Evolutionary conservation across 768 basidiomycete species (phyloP), one percentile per base, ranked within the genome.

Genomic region (Vararia minispora): DNA sequence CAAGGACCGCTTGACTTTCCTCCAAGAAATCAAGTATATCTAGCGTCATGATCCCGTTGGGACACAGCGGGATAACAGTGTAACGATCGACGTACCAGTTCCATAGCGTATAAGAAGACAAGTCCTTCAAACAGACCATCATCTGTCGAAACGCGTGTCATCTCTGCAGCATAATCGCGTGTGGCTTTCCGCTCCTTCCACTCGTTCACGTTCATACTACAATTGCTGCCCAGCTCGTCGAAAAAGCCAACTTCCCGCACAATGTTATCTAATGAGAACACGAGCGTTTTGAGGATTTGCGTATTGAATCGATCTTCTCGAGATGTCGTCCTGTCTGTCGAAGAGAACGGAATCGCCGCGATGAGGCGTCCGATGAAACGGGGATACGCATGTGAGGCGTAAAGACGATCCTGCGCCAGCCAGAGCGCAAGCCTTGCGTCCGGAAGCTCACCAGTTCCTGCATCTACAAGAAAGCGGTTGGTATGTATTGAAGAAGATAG

Each of bases 41-140:
- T 85, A 33, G 5, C 10, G 13, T n/a, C 35, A 13, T 23, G 14
- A 3, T 3, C 11, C 17, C 28, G 14, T 14, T 31, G 12, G n/a
- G n/a, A 23, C 18, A 31, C 11, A 30, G 20, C 20, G 7, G 12
- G 28, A 5, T 9, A 20, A 24, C 18, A 40, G 3, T 14, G n/a
- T 21, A 28, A n/a, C 6, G 9, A 39, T 39, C 16, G 39, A 42
- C 57, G 16, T 29, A 81, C 82, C 61, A 71, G 68, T 53, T 85
- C 83, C 81, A 85, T 85, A 0, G 77, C 77, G 81, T 81, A 85
- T 11, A 87, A 57, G 44, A 86, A 76, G 1, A 85, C 61, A 16
- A 87, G 56, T 0, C 76, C 78, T 28, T 86, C 82, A 34, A 71
- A 68, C 14, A 81, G 46, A 0, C 58, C 61, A 3, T 64, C 69